These are phyloP conservation scores for Candida stauntonica DNA, from an alignment of 805 yeast genomes.

Conservation along the genomic window DNA sequence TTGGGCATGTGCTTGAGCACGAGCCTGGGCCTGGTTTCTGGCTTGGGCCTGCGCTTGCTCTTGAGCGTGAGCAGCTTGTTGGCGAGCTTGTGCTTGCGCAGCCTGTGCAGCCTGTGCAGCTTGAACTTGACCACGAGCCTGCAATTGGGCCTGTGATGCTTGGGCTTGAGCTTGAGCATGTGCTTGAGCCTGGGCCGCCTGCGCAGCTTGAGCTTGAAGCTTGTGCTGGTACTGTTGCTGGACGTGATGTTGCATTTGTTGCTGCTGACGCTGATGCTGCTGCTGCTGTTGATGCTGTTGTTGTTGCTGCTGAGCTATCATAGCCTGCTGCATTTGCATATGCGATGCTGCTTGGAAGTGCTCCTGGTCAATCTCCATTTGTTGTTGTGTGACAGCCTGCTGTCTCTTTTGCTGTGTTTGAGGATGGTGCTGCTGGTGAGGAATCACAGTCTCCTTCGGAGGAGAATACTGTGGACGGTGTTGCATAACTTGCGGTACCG, in stretches of 20 bases:
- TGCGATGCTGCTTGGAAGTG: conserved; percentile 16
- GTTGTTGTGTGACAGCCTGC: conserved; percentile 1
- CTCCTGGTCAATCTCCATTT: conserved; percentile 4
- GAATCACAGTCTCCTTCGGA: neutral
- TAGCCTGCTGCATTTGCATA: conserved; percentile 18
- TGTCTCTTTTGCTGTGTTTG: conserved; percentile 2
- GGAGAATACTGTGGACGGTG: conserved; percentile 4
- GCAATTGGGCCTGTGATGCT: conserved; percentile 3
- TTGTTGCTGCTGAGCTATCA: conserved; percentile 8
- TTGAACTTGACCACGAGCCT: conserved; percentile 1
- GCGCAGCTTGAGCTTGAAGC: conserved; percentile 6
- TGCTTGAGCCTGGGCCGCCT: conserved; percentile 6
- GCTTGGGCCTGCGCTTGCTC: conserved; percentile 2
- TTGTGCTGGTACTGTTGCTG: neutral
- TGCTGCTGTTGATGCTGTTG: conserved; percentile 7
- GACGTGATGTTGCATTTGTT: conserved; percentile 3
- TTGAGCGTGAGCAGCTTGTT: conserved; percentile 3
- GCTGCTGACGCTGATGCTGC: conserved; percentile 11
- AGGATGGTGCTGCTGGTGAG: neutral
- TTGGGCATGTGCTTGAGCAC: conserved; percentile 6
- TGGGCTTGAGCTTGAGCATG: conserved; percentile 10
- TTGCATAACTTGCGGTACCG: neutral
- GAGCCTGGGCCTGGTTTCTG: neutral
- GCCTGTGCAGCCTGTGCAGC: conserved; percentile 6
- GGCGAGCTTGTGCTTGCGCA: conserved; percentile 1